A percentile compares a stretch with the other conserved stretches of the same genome.
Evolutionary conservation across 2,329 filamentous ascomycete species (phyloP).

Genomic region (Nectriaceae sp.): DNA sequence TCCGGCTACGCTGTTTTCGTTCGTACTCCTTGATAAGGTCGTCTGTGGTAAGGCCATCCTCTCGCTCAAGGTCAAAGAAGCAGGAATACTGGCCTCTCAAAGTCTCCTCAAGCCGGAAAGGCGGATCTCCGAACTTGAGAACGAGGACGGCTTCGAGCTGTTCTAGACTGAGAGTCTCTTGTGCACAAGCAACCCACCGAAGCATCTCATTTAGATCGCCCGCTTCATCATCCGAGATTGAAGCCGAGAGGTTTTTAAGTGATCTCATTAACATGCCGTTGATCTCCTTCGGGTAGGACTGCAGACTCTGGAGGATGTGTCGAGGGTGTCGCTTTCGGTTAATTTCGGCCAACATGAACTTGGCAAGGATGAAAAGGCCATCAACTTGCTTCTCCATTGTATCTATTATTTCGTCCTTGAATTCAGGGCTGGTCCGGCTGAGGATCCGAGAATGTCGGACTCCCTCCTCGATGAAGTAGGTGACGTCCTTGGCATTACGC

Average conservation of each 20-base stretch:
- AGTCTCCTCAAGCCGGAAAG: slow-evolving; percentile 43
- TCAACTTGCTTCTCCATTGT: slow-evolving; percentile 44
- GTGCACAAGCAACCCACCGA: slow-evolving; percentile 47
- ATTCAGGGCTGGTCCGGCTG: slow-evolving; percentile 31
- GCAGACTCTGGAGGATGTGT: slow-evolving; percentile 46
- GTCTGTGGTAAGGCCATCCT: slow-evolving; percentile 45
- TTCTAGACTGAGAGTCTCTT: slow-evolving; percentile 44
- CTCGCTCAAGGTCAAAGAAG: slow-evolving; percentile 47
- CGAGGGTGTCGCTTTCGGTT: slow-evolving; percentile 46
- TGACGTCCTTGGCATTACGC: slow-evolving; percentile 46
- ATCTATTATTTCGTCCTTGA: slow-evolving; percentile 41
- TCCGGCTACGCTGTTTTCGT: slow-evolving; percentile 27
- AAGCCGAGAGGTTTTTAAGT: slow-evolving; percentile 41
- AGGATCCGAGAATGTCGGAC: slow-evolving; percentile 42
- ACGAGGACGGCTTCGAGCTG: slow-evolving; percentile 46
- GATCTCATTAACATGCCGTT: slow-evolving; percentile 45
- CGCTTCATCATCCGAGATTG: slow-evolving; percentile 40
- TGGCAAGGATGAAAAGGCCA: slow-evolving; percentile 51
- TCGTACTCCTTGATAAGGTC: slow-evolving; percentile 43
- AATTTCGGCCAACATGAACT: slow-evolving; percentile 53
- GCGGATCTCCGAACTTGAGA: slow-evolving; percentile 44
- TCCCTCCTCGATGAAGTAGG: slow-evolving; percentile 42
- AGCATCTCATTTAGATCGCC: slow-evolving; percentile 49
- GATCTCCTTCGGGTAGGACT: slow-evolving; percentile 45
- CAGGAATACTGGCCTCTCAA: slow-evolving; percentile 47